Base-by-base conservation (phyloP, 1,284 basidiomycete species). In the Tilletia indica region DNA sequence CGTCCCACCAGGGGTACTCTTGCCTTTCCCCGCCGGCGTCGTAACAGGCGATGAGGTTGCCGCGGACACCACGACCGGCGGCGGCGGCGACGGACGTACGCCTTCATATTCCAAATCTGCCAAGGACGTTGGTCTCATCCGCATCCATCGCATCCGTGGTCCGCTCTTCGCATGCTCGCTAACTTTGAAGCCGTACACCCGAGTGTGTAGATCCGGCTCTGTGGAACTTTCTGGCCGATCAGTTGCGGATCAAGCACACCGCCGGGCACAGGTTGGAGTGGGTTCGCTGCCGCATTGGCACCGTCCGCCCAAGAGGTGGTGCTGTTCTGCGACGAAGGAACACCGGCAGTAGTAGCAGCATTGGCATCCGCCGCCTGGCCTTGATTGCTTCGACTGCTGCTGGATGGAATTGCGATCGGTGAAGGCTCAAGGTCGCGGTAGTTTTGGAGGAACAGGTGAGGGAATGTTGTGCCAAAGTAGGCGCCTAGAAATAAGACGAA, bases 401-500 rank as follows among this genome's bases (percentile, higher is more conserved):
- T 47, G 0, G 64, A 73, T 39, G 75, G 73, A 4, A 80, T 77
- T 11, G 81, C 81, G 19, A 83, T 74, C 49, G 81, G 79, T 31
- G 75, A 79, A 0, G 82, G 82, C 5, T 81, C 79, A 1, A 83
- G 51, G 61, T 83, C 82, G 45, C 93, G 91, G 86, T 97, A 99
- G 75, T 92, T 94, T 84, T 98, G 95, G 87, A 98, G 98, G 86
- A 99, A 93, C 42, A 99, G 88, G 81, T 98, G 94, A 0, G 96
- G 89, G 85, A 99, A 99, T 8, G 97, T 98, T 0, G 97, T 98
- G 31, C 97, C 97, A 86, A 99, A 99, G 87, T 97, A 99, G 21
- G 97, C 96, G 72, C 94, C 94, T 97, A 82, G 54, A 71, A 73
- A 19, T 16, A 1, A 16, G 16, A 49, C 56, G 25, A 31, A 31